phyloP scores from a whole-genome alignment of 2,329 filamentous ascomycete genomes.

The Aspergillus uvarum region DNA sequence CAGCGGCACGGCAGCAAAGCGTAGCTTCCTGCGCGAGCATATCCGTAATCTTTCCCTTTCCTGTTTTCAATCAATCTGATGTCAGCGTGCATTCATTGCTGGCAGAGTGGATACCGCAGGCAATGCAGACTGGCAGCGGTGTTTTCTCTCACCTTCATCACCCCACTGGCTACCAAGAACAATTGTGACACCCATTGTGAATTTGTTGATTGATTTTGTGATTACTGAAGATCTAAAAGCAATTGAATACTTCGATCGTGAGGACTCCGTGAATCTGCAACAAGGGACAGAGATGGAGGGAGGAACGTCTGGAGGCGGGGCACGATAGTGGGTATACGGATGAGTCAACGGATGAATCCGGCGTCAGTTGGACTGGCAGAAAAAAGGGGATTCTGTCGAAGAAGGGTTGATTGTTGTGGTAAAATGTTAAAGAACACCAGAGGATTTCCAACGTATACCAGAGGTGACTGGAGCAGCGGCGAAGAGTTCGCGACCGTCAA shows the following conservation, averaged over 20 bases:
- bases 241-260: background rate
- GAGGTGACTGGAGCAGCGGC: slow-evolving; percentile 26
- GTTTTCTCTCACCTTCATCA: slow-evolving; percentile 42
- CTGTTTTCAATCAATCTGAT: slow-evolving; percentile 21
- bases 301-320: background rate
- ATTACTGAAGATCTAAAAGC: slow-evolving; percentile 1
- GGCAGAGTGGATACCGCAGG: background rate
- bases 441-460: slow-evolving; percentile 7
- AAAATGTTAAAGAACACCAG: slow-evolving; percentile 2
- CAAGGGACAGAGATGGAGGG: background rate
- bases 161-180: slow-evolving; percentile 50
- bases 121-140: background rate
- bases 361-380: slow-evolving; percentile 1
- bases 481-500: slow-evolving; percentile 29
- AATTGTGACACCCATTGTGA: slow-evolving; percentile 41
- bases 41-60: slow-evolving; percentile 51
- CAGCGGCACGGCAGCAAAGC: slow-evolving; percentile 48
- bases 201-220: background rate
- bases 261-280: background rate
- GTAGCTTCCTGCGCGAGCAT: slow-evolving; percentile 47
- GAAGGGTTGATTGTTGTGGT: slow-evolving; percentile 3
- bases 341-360: slow-evolving; percentile 1
- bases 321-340: background rate
- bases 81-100: background rate
- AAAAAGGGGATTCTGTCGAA: background rate